Percentiles rank a stretch among this genome's conserved stretches.
These are phyloP conservation scores for Willaertia magna DNA, from an alignment of 208 protist genomes.

Conservation along the genomic window DNA sequence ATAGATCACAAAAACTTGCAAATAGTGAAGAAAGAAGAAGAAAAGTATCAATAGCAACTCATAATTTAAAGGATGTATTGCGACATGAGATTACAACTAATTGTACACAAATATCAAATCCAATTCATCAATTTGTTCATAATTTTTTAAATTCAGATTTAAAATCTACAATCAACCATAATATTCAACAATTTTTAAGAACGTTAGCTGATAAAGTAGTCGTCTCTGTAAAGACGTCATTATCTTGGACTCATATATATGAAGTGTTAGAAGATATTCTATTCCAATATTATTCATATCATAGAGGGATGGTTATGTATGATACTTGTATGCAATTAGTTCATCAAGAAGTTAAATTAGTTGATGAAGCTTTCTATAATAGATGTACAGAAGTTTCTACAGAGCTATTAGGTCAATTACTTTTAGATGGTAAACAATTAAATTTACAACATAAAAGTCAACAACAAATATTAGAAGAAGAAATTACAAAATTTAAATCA, in stretches of 20 bases:
- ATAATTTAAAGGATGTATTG: neutral
- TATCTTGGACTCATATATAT: neutral
- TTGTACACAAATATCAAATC: neutral
- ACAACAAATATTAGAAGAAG: neutral
- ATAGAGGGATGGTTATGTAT: neutral
- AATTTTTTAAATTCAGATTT: neutral
- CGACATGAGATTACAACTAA: neutral
- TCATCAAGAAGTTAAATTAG: neutral
- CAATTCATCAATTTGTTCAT: neutral
- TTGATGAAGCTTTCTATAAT: neutral
- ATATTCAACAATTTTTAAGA: neutral
- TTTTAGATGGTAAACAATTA: neutral
- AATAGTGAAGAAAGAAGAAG: neutral
- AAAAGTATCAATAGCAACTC: neutral
- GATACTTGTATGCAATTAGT: neutral
- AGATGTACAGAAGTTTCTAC: neutral
- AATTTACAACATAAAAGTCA: neutral
- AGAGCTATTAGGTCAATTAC: neutral
- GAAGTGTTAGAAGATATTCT: neutral
- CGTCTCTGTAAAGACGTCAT: neutral
- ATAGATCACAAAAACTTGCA: neutral
- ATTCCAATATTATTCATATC: neutral
- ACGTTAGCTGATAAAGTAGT: neutral
- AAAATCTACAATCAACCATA: neutral
- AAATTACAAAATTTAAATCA: neutral